Evolutionary conservation across 1,284 basidiomycete genomes (phyloP).

Genomic region (Butyriboletus appendiculatus): DNA sequence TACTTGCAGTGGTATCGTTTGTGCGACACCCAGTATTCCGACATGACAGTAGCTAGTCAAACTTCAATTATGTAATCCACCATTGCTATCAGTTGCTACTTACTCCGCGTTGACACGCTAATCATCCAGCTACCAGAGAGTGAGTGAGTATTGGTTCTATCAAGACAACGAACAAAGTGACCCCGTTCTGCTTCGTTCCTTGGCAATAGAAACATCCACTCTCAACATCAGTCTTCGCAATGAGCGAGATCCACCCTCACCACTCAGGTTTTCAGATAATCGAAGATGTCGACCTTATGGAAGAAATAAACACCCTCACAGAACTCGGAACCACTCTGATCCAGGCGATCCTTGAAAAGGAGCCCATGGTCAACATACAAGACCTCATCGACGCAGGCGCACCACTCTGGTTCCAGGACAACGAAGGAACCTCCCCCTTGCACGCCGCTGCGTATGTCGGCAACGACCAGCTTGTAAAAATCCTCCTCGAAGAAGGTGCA

Average conservation of each 20-base stretch:
- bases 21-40: conserved; percentile 85
- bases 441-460: conserved; percentile 88
- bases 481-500: conserved; percentile 81
- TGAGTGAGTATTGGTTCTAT: background rate
- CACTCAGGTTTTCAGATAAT: conserved; percentile 11
- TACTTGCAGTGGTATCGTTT: conserved; percentile 87
- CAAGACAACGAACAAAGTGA: background rate
- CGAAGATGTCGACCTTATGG: conserved; percentile 29
- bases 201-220: background rate
- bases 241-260: conserved; percentile 7
- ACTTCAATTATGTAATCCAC: conserved; percentile 23
- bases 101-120: background rate
- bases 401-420: conserved; percentile 92
- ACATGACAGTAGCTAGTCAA: conserved; percentile 48
- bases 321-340: conserved; percentile 60
- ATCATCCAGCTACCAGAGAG: background rate
- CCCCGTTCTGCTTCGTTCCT: background rate
- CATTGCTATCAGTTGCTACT: background rate
- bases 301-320: conserved; percentile 48
- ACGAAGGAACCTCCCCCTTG: conserved; percentile 79
- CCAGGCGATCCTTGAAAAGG: conserved; percentile 53
- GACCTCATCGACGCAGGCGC: conserved; percentile 68
- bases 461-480: conserved; percentile 59
- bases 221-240: background rate
- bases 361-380: conserved; percentile 51